Base-by-base conservation (phyloP, 2,329 filamentous ascomycete species). In the Celoporthe dispersa region DNA sequence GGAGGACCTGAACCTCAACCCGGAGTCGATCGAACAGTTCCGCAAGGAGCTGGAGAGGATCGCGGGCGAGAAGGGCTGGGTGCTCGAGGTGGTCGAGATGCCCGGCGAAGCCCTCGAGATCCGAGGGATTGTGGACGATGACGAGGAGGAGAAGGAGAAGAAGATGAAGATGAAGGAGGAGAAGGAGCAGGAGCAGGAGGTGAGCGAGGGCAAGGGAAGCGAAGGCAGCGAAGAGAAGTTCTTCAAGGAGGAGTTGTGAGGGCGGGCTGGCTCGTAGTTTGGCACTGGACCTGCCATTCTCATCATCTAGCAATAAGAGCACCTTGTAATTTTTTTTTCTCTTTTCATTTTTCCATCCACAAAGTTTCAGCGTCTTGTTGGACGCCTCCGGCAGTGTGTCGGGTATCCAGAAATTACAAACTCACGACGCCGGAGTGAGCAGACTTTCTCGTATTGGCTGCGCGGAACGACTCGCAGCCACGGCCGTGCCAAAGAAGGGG, bases 31-130 rank as follows among this genome's bases (percentile, higher is more conserved):
- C 3, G 90, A 94, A 74, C 84, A 89, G 61, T 83, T 97, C 77
- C 87, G 87, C 75, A 85, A 89, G 72, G 84, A 92, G 76, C 80
- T 97, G 70, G 85, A 92, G 77, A 86, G 89, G 75, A 77, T 92
- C 55, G 92, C 93, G 0, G 87, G 89, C 2, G 89, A 91, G 9
- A 87, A 90, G 73, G 89, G 89, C 22, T 97, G 94, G 94, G 92
- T 90, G 75, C 82, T 97, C 70, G 92, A 96, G 79, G 84, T 96
- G 19, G 88, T 96, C 1, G 91, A 96, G 75, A 84, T 88, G 14
- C 87, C 90, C 1, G 85, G 87, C 31, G 81, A 84, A 5, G 77
- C 79, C 5, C 85, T 88, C 72, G 91, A 94, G 77, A 87, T 95
- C 55, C 83, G 91, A 60, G 92, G 91, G 0, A 88, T 92, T 57